Base-by-base conservation (phyloP, 176 grass and related monocot genomes). In the Carex myosuroides region DNA sequence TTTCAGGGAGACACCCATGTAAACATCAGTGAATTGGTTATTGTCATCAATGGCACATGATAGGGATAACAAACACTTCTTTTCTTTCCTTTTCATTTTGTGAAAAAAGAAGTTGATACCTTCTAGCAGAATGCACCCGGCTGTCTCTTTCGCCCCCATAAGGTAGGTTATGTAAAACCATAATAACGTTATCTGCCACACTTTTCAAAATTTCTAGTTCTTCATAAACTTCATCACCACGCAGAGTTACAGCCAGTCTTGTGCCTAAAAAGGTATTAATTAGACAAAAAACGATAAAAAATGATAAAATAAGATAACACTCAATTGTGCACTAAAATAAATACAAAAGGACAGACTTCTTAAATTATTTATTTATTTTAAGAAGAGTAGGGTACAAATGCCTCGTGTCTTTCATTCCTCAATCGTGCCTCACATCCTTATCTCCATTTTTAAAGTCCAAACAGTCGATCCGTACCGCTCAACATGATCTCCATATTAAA, bases 41-140 rank as follows among this genome's bases (percentile, higher is more conserved):
- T 57, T 57, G 26, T 35, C 73, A 78, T 30, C 73, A 33, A 78
- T 62, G 8, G 60, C 24, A 62, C 8, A 22, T 62, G 18, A 21
- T 7, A 26, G 60, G 24, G 9, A 24, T 71, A 71, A 71, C 3
- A 48, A 52, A 13, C 70, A 50, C 42, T 21, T 13, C 13, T 16
- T 73, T 73, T 52, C 41, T 57, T 56, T 78, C 0, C 13, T 71
- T 41, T 21, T 16, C 70, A 61, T 56, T 78, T 78, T 35, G 50
- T 13, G 26, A 39, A 54, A 78, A 52, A 78, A 57, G 32, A 33
- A 8, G 0, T 16, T 57, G 6, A 80, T 91, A 95, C 96, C 91
- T 94, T 90, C 96, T 93, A 85, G 85, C 91, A 61, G 96, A 77
- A 24, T 99, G 93, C 81, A 95, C 96, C 77, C 93, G 85, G 78